Conservation (phyloP, 2,329 filamentous ascomycete genomes). For the Lasiodiplodia theobromae region DNA sequence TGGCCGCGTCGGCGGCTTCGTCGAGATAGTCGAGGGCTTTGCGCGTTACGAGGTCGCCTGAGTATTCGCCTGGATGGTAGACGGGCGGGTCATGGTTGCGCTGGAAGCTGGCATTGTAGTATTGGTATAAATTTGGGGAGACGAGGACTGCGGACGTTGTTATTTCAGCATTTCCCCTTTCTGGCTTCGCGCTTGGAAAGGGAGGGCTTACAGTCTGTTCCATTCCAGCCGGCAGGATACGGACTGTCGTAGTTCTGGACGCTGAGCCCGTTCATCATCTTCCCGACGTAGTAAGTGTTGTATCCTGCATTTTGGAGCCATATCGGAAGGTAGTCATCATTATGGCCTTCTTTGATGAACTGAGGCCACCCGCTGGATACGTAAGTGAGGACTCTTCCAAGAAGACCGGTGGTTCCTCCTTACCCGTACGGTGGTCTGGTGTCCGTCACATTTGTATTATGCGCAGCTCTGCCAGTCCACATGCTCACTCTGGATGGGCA, state of each 20-base stretch:
- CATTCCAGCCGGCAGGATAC: slow-evolving; percentile 65
- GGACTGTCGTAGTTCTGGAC: slow-evolving; percentile 67
- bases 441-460: slow-evolving; percentile 75
- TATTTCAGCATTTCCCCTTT: neutral
- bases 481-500: slow-evolving; percentile 72
- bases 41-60: slow-evolving; percentile 65
- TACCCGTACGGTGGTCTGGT: slow-evolving; percentile 59
- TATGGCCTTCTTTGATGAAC: slow-evolving; percentile 69
- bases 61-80: slow-evolving; percentile 63
- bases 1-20: slow-evolving; percentile 67
- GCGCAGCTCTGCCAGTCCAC: slow-evolving; percentile 70
- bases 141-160: slow-evolving; percentile 56
- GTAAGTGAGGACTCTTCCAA: neutral
- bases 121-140: slow-evolving; percentile 72
- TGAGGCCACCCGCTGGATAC: slow-evolving; percentile 63
- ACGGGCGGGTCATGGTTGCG: slow-evolving; percentile 64
- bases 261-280: slow-evolving; percentile 72
- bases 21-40: slow-evolving; percentile 68
- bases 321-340: slow-evolving; percentile 71
- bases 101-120: slow-evolving; percentile 70
- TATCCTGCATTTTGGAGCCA: slow-evolving; percentile 74
- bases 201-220: slow-evolving; percentile 43
- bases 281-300: slow-evolving; percentile 75
- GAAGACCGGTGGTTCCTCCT: slow-evolving; percentile 35
- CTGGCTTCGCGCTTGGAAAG: neutral